These are phyloP conservation scores for Phytophthora tubulina DNA, from an alignment of 352 stramenopile genomes.

Conservation along the genomic window DNA sequence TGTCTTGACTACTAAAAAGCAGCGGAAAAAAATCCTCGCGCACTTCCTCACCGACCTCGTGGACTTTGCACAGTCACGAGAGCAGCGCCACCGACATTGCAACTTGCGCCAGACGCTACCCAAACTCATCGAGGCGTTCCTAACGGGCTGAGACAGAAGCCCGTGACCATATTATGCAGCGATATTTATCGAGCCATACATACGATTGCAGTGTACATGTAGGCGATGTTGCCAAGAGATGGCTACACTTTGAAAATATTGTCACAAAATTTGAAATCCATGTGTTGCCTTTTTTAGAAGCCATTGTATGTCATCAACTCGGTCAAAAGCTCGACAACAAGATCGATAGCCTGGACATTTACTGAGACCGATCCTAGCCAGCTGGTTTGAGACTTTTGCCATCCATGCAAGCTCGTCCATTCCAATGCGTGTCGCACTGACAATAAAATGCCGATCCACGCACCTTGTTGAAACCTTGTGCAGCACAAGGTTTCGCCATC, in stretches of 20 bases:
- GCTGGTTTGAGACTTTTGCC: constrained; percentile 9
- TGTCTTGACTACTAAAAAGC: constrained; percentile 36
- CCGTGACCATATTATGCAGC: neutral
- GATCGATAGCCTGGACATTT: constrained; percentile 18
- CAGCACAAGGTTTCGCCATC: neutral
- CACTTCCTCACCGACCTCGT: constrained; percentile 53
- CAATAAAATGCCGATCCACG: neutral
- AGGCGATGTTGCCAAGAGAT: constrained; percentile 18
- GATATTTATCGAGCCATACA: constrained; percentile 22
- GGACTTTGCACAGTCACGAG: constrained; percentile 41
- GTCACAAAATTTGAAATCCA: constrained; percentile 21
- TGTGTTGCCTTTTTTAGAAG: constrained; percentile 11
- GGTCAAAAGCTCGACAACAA: neutral
- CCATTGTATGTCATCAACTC: constrained; percentile 3
- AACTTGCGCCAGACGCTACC: constrained; percentile 42
- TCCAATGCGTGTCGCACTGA: constrained; percentile 43
- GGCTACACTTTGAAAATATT: constrained; percentile 11
- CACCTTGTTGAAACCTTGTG: too few relatives aligned
- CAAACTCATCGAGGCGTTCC: constrained; percentile 45
- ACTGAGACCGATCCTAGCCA: constrained; percentile 16
- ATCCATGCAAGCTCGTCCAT: constrained; percentile 13
- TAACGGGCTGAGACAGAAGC: constrained; percentile 25
- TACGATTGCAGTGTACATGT: neutral
- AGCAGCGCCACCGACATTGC: constrained; percentile 38
- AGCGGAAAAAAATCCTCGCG: constrained; percentile 55